Percentiles rank a stretch among this genome's conserved stretches.
These are phyloP conservation scores for Avicennia marina DNA, from an alignment of 257 asterid genomes.

Conservation along the genomic window DNA sequence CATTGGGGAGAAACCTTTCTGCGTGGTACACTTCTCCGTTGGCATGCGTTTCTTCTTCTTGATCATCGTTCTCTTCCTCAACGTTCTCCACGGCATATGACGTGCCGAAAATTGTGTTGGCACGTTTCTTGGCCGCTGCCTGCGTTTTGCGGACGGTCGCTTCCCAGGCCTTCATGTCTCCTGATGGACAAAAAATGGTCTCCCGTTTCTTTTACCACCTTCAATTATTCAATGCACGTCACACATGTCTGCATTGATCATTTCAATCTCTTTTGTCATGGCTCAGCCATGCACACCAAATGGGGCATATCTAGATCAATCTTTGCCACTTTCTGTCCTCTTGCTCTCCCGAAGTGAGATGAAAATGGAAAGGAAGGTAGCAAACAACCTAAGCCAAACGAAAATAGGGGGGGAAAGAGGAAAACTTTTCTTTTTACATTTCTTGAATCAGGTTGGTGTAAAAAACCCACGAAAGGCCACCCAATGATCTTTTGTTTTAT, in stretches of 20 bases:
- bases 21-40: conserved; percentile 66
- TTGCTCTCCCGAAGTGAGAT: conserved; percentile 20
- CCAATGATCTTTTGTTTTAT: conserved; percentile 13
- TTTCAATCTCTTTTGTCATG: background rate
- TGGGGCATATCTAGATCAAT: background rate
- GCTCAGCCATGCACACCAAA: conserved; percentile 24
- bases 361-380: conserved; percentile 31
- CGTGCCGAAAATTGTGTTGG: conserved; percentile 72
- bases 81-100: conserved; percentile 32
- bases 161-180: conserved; percentile 94
- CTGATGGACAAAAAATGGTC: background rate
- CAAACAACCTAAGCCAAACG: conserved; percentile 37
- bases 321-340: conserved; percentile 5
- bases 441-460: conserved; percentile 9
- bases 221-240: too few species aligned
- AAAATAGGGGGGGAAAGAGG: too few species aligned
- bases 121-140: conserved; percentile 83
- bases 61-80: conserved; percentile 34
- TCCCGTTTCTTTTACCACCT: too few species aligned
- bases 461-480: conserved; percentile 5
- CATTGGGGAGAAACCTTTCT: conserved; percentile 73
- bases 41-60: conserved; percentile 40
- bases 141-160: conserved; percentile 86
- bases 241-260: conserved; percentile 10
- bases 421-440: conserved; percentile 4